phyloP scores from a whole-genome alignment of 768 basidiomycete genomes.

The Lactarius indigo region DNA sequence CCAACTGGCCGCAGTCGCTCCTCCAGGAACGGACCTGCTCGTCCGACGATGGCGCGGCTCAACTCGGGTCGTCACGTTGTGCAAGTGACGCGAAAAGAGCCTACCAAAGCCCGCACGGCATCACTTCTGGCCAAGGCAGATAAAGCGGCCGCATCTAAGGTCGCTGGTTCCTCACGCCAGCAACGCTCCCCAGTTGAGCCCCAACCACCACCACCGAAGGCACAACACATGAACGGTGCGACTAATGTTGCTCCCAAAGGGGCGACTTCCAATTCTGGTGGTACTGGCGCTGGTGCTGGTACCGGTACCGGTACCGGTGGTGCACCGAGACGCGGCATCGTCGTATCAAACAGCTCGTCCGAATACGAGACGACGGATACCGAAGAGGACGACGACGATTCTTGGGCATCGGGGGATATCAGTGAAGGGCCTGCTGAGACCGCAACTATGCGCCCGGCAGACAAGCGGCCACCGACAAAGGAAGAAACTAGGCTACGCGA shows the following conservation, averaged over 20 bases:
- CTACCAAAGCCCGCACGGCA: background rate
- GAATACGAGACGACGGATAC: conserved; percentile 54
- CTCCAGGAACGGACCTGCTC: conserved; percentile 19
- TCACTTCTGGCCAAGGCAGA: background rate
- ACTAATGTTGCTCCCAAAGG: conserved; percentile 26
- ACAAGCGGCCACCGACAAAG: conserved; percentile 26
- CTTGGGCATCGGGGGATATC: conserved; percentile 60
- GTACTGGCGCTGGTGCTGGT: background rate
- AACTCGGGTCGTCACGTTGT: conserved; percentile 19
- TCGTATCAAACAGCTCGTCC: conserved; percentile 45
- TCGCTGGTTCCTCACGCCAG: conserved; percentile 13
- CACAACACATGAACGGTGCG: conserved; percentile 25
- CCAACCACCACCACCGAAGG: conserved; percentile 6
- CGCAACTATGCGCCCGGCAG: conserved; percentile 19
- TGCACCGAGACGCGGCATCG: conserved; percentile 34
- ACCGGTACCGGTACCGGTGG: background rate
- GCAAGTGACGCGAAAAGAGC: conserved; percentile 16
- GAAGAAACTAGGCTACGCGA: conserved; percentile 37
- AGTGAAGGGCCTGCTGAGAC: conserved; percentile 32
- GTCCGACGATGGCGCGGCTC: conserved; percentile 18
- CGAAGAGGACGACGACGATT: conserved; percentile 47
- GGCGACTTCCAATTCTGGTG: background rate
- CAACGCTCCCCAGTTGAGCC: conserved; percentile 15
- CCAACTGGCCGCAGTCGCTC: conserved; percentile 27
- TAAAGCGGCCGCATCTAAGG: conserved; percentile 8